Conservation (phyloP, 2,329 filamentous ascomycete genomes). For the Beauveria medogensis region DNA sequence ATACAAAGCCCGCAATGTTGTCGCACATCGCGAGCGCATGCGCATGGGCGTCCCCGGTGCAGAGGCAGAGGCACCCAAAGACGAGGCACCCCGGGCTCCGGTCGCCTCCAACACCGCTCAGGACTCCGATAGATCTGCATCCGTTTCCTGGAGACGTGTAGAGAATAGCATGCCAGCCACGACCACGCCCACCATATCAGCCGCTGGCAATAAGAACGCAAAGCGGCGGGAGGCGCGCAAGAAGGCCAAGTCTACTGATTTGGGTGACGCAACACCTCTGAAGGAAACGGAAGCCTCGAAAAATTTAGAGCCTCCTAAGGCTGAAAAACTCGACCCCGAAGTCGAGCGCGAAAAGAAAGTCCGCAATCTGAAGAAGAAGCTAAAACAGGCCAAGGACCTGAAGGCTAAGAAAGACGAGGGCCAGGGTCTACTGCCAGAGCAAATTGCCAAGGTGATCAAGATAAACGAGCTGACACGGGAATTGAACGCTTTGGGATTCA, state of each 20-base stretch:
- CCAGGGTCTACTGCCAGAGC: conserved; percentile 77
- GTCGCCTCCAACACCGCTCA: conserved; percentile 24
- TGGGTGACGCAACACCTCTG: background rate
- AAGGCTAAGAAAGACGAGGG: conserved; percentile 87
- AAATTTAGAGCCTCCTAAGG: conserved; percentile 25
- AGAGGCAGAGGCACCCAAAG: conserved; percentile 46
- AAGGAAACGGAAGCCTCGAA: conserved; percentile 45
- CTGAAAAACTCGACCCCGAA: conserved; percentile 54
- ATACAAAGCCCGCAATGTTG: conserved; percentile 88
- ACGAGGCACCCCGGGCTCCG: conserved; percentile 29
- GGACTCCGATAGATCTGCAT: background rate
- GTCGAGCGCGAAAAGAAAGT: conserved; percentile 87
- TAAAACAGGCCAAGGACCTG: conserved; percentile 86
- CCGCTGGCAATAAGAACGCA: conserved; percentile 73
- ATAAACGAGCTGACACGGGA: conserved; percentile 91
- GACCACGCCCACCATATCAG: conserved; percentile 11
- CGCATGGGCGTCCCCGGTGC: conserved; percentile 65
- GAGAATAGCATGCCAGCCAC: background rate
- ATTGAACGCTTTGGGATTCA: conserved; percentile 76
- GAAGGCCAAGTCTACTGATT: conserved; percentile 49
- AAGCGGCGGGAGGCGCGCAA: conserved; percentile 56
- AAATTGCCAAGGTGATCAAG: conserved; percentile 95
- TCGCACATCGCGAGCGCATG: conserved; percentile 69
- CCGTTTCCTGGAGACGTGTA: background rate
- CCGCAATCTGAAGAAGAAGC: conserved; percentile 84